Conservation (phyloP, 495 filamentous ascomycete species). For the Penicillium waksmanii region DNA sequence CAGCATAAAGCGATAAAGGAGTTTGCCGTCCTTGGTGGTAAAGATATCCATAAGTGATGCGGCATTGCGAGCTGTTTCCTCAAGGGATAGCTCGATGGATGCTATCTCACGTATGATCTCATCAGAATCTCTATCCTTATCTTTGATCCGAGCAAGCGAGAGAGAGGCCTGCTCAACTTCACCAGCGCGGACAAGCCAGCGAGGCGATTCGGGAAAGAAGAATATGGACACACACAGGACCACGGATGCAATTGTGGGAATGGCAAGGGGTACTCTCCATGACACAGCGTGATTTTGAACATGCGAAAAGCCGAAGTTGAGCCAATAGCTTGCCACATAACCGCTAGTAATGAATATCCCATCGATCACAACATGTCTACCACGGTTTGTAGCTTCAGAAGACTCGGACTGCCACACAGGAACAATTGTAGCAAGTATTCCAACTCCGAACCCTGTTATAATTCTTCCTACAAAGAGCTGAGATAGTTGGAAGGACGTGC, state of each 20-base stretch:
- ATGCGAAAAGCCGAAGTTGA: constrained; percentile 45
- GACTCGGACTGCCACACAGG: constrained; percentile 57
- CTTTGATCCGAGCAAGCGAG: constrained; percentile 33
- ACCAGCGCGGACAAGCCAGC: constrained; percentile 59
- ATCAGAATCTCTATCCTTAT: constrained; percentile 22
- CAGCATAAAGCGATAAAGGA: constrained; percentile 33
- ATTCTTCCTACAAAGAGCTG: constrained; percentile 46
- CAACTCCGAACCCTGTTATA: constrained; percentile 49
- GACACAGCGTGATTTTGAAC: constrained; percentile 38
- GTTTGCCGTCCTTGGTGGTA: constrained; percentile 26
- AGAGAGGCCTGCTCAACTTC: constrained; percentile 53
- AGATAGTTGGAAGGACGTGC: constrained; percentile 44
- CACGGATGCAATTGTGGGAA: constrained; percentile 63
- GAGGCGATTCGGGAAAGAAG: constrained; percentile 63
- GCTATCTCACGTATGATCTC: constrained; percentile 35
- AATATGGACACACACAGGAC: constrained; percentile 61
- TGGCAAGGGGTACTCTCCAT: constrained; percentile 51
- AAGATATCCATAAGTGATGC: constrained; percentile 24
- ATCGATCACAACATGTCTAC: constrained; percentile 40
- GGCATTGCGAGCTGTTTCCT: constrained; percentile 26
- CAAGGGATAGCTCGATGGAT: constrained; percentile 39
- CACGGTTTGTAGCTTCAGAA: constrained; percentile 38
- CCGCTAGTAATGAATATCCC: constrained; percentile 57
- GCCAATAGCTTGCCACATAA: constrained; percentile 42
- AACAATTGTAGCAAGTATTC: constrained; percentile 46